These are phyloP conservation scores for Danielia oregonensis DNA, from an alignment of 805 yeast genomes.

Conservation along the genomic window DNA sequence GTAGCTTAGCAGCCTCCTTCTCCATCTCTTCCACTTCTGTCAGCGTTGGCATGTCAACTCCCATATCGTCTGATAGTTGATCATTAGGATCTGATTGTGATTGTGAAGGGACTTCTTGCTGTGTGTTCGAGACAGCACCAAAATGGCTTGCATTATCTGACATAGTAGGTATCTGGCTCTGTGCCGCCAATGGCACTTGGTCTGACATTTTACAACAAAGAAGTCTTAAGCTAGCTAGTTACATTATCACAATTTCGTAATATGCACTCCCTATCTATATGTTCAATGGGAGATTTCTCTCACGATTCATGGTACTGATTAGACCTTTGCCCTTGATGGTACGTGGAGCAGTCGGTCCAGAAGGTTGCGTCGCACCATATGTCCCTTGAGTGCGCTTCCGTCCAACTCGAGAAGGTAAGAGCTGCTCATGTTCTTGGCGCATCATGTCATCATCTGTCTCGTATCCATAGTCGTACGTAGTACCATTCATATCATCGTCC, in stretches of 20 bases:
- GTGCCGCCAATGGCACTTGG: conserved; percentile 18
- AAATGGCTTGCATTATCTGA: no score
- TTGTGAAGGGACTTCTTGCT: no score
- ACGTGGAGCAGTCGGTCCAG: conserved; percentile 22
- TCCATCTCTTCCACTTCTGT: conserved; percentile 49
- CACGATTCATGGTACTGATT: conserved; percentile 17
- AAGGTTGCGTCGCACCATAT: conserved; percentile 12
- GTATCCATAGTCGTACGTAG: conserved; percentile 33
- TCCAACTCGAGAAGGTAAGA: conserved; percentile 24
- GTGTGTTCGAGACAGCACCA: no score
- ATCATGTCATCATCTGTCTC: conserved; percentile 41
- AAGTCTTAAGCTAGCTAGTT: no score
- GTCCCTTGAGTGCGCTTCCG: conserved; percentile 3
- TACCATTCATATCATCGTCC: conserved; percentile 21
- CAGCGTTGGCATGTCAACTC: conserved; percentile 4
- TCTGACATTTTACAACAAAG: conserved; percentile 32
- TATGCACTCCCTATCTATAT: no score
- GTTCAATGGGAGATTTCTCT: conserved; percentile 19
- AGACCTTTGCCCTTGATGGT: conserved; percentile 20
- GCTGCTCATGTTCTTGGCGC: conserved; percentile 27
- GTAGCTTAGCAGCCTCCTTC: conserved; percentile 57
- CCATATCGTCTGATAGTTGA: conserved; percentile 7
- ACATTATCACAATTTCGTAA: no score
- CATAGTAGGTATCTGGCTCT: conserved; percentile 2
- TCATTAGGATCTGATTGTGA: no score